Conservation (phyloP, 2,329 filamentous ascomycete species). For the Trichothecium roseum region DNA sequence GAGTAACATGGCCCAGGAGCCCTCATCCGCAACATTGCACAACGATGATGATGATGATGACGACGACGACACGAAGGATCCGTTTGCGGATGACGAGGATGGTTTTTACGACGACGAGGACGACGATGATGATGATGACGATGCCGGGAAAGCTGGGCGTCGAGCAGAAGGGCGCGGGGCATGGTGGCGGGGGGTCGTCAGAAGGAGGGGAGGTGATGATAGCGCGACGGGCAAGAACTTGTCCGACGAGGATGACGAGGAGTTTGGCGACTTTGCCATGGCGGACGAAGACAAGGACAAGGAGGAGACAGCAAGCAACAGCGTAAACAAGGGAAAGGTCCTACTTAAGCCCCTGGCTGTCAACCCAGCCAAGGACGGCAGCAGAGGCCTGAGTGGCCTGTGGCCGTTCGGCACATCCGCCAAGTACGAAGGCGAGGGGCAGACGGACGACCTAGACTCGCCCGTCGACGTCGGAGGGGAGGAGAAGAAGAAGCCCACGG, state of each 20-base stretch:
- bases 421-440: constrained; percentile 13
- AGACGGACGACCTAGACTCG: constrained; percentile 13
- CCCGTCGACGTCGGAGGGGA: background rate
- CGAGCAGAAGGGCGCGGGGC: constrained; percentile 23
- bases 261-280: constrained; percentile 61
- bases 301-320: constrained; percentile 17
- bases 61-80: constrained; percentile 25
- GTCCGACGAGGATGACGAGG: constrained; percentile 42
- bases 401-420: constrained; percentile 44
- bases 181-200: constrained; percentile 38
- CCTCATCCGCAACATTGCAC: constrained; percentile 30
- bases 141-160: constrained; percentile 12
- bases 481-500: constrained; percentile 7
- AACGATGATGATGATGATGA: constrained; percentile 28
- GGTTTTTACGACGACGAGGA: constrained; percentile 35
- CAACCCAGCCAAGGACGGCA: constrained; percentile 33
- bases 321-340: constrained; percentile 16
- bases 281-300: constrained; percentile 35
- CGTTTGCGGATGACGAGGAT: constrained; percentile 49
- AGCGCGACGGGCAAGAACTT: constrained; percentile 12
- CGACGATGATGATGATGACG: constrained; percentile 21
- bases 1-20: constrained; percentile 37
- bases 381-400: constrained; percentile 37
- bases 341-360: constrained; percentile 45
- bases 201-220: constrained; percentile 33